Conservation (phyloP, 1,284 basidiomycete genomes). For the Microbotryum violaceum region DNA sequence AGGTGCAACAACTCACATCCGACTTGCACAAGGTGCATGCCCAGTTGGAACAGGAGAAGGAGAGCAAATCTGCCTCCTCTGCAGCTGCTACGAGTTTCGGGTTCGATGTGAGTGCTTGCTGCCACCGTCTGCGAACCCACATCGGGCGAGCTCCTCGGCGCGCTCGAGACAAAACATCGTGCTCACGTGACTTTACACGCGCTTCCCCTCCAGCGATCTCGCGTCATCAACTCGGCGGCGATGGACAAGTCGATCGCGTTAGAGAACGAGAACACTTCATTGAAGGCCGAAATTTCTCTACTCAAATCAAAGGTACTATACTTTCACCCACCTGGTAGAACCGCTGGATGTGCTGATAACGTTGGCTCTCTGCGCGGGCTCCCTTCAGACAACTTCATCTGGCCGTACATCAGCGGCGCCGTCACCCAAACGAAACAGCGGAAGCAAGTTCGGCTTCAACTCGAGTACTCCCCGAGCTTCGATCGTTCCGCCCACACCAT, state of each 20-base stretch:
- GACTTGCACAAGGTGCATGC: slow-evolving; percentile 11
- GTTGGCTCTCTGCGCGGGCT: too few species aligned
- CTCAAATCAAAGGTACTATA: too few species aligned
- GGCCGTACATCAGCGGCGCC: too few species aligned
- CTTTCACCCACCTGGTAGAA: too few species aligned
- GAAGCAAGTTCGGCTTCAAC: too few species aligned
- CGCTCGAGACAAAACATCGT: not conserved
- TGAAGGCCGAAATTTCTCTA: too few species aligned
- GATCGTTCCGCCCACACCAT: too few species aligned
- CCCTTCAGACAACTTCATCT: too few species aligned
- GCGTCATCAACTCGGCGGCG: slow-evolving; percentile 1
- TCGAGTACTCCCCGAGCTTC: too few species aligned
- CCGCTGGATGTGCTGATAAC: too few species aligned
- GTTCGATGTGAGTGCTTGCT: not conserved
- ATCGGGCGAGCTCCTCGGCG: not conserved
- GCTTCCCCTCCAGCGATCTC: not conserved
- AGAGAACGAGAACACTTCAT: too few species aligned
- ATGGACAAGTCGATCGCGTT: not conserved
- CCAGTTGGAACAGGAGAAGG: slow-evolving; percentile 12
- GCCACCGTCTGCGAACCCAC: not conserved
- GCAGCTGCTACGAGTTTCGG: not conserved
- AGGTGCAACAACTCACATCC: slow-evolving; percentile 11
- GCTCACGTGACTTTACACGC: slow-evolving; percentile 1
- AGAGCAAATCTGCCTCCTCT: not conserved
- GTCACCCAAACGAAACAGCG: too few species aligned